Base-by-base conservation (phyloP, 169 alveolate genomes). In the Neospora caninum region DNA sequence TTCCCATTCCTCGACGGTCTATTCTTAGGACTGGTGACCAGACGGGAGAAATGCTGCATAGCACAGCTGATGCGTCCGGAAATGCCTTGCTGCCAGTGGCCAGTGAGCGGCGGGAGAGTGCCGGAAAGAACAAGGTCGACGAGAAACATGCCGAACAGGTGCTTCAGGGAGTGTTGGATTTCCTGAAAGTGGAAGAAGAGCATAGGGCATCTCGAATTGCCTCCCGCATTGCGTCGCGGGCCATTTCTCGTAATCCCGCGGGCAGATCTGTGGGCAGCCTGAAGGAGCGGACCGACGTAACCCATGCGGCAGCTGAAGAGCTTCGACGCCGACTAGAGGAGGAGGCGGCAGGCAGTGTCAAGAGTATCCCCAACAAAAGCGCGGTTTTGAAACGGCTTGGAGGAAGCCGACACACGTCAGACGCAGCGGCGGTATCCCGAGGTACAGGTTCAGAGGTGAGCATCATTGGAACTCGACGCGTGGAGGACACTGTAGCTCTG, bases 231-330 rank as follows among this genome's bases (percentile, higher is more conserved):
- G 67, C 89, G 13, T 82, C 89, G 27, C 89, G 89, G 2, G 34
- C 89, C 20, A 82, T 82, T 42, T 82, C 89, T 9, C 58, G 89
- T 7, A 82, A 82, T 82, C 69, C 64, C 29, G 89, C 89, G 34
- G 10, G 7, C 18, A 38, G 20, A 29, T 7, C 69, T 29, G 27
- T 27, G 2, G 25, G 67, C 69, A 9, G 18, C 67, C 22, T 82
- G 89, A 13, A 16, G 25, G 38, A 82, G 38, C 89, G 89, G 54
- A 42, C 89, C 7, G 89, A 82, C 25, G 89, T 82, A 25, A 27
- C 89, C 18, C 54, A 82, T 18, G 89, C 89, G 13, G 89, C 89
- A 22, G 89, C 89, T 38, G 89, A 82, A 41, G 89, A 36, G 31
- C 89, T 82, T 29, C n/a, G 89, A 27, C 54, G 89, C 69, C 89